phyloP scores from a whole-genome alignment of 2,329 filamentous ascomycete genomes.

The Diaporthe australafricana region DNA sequence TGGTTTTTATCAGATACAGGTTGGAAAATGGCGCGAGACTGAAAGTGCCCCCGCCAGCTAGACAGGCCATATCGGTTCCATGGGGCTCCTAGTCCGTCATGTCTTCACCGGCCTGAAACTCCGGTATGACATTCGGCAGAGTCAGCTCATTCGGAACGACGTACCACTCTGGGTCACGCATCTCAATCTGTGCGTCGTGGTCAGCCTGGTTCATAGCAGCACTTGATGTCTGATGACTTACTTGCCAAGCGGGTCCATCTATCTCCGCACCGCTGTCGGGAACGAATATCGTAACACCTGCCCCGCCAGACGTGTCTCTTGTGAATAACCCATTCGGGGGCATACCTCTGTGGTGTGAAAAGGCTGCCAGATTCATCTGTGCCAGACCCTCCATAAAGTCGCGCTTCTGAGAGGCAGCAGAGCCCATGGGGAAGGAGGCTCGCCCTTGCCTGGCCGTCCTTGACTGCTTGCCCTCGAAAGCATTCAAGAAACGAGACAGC shows the following conservation, averaged over 20 bases:
- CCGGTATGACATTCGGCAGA: background rate
- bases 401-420: background rate
- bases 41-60: background rate
- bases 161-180: constrained; percentile 17
- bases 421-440: background rate
- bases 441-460: background rate
- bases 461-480: background rate
- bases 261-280: background rate
- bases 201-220: background rate
- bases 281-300: constrained; percentile 4
- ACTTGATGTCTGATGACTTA: background rate
- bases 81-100: background rate
- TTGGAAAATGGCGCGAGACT: background rate
- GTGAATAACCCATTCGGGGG: background rate
- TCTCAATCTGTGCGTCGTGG: background rate
- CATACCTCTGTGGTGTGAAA: background rate
- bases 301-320: constrained; percentile 1
- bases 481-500: background rate
- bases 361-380: constrained; percentile 7
- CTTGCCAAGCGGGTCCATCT: background rate
- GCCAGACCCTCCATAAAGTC: background rate
- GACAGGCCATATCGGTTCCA: constrained; percentile 8
- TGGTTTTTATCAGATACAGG: constrained; percentile 1
- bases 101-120: background rate
- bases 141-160: background rate